Percentiles rank a stretch among this genome's conserved stretches.
phyloP scores from a whole-genome alignment of 345 rosid genomes.

The Abelmoschus esculentus region DNA sequence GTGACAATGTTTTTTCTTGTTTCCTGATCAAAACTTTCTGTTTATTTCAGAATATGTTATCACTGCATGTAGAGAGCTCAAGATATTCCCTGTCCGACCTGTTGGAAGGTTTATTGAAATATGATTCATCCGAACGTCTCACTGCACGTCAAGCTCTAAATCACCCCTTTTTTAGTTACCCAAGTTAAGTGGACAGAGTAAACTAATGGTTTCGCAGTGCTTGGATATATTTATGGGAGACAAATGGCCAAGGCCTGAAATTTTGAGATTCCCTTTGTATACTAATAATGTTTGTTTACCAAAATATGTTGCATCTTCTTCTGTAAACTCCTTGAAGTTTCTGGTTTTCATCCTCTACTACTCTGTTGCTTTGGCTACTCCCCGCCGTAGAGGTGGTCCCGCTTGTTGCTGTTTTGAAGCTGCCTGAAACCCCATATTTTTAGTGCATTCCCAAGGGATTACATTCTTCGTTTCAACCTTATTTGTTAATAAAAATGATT shows the following conservation, averaged over 20 bases:
- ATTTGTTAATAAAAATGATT: constrained; percentile 23
- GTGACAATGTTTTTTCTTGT: neutral
- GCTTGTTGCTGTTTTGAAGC: constrained; percentile 17
- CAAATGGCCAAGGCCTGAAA: neutral
- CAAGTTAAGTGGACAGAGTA: constrained; percentile 7
- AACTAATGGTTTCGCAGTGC: neutral
- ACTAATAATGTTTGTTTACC: neutral
- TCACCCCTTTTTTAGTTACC: constrained; percentile 54
- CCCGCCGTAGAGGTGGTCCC: no score
- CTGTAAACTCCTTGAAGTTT: neutral
- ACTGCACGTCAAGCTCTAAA: constrained; percentile 62
- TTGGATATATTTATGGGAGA: constrained; percentile 10
- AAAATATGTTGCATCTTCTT: neutral
- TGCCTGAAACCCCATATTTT: constrained; percentile 33
- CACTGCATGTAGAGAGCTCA: constrained; percentile 37
- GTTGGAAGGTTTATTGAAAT: constrained; percentile 50
- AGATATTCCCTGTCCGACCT: constrained; percentile 32
- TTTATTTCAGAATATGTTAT: constrained; percentile 47
- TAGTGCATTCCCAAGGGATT: no score
- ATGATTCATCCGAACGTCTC: constrained; percentile 65
- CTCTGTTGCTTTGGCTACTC: no score
- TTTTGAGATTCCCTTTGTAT: constrained; percentile 1
- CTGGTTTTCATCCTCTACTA: no score
- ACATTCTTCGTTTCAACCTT: constrained; percentile 22
- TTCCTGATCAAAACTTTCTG: neutral